Percentiles rank a stretch among this genome's conserved stretches.
Evolutionary conservation across 768 basidiomycete species (phyloP).

Genomic region (Hericium alpestre): DNA sequence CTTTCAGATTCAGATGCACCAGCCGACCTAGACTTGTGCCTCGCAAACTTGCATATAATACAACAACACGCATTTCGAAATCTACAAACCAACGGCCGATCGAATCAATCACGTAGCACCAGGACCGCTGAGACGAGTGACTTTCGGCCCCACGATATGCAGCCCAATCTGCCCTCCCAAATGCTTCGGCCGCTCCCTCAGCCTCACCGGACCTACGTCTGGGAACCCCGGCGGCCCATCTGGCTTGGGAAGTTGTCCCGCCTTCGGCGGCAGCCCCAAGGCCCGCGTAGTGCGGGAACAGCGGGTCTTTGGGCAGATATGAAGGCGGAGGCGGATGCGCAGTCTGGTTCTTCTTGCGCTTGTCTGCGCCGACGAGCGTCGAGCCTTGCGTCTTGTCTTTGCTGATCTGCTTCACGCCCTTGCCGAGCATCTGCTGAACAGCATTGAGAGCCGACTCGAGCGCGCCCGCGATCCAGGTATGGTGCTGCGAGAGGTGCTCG

Average conservation of each 20-base stretch:
- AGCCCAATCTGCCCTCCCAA: background rate
- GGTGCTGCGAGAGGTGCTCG: conserved; percentile 18
- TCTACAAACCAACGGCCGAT: too few relatives aligned
- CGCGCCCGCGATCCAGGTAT: conserved; percentile 21
- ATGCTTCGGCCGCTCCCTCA: background rate
- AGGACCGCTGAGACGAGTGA: background rate
- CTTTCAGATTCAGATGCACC: too few relatives aligned
- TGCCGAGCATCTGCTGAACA: conserved; percentile 3
- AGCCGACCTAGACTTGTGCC: too few relatives aligned
- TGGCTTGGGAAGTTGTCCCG: background rate
- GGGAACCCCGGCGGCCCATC: too few relatives aligned
- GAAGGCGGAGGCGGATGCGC: background rate
- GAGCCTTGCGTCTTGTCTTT: background rate
- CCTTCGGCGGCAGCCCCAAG: background rate
- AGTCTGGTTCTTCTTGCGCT: background rate
- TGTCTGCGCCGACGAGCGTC: background rate
- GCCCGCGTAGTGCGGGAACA: background rate
- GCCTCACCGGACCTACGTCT: background rate
- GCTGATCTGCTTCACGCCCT: background rate
- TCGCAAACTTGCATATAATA: too few relatives aligned
- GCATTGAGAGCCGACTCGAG: conserved; percentile 11
- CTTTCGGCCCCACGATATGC: background rate
- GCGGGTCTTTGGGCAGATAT: background rate
- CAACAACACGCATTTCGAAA: too few relatives aligned
- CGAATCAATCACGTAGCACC: background rate